phyloP scores from a whole-genome alignment of 2,329 filamentous ascomycete species.

The Colletotrichum sp. region DNA sequence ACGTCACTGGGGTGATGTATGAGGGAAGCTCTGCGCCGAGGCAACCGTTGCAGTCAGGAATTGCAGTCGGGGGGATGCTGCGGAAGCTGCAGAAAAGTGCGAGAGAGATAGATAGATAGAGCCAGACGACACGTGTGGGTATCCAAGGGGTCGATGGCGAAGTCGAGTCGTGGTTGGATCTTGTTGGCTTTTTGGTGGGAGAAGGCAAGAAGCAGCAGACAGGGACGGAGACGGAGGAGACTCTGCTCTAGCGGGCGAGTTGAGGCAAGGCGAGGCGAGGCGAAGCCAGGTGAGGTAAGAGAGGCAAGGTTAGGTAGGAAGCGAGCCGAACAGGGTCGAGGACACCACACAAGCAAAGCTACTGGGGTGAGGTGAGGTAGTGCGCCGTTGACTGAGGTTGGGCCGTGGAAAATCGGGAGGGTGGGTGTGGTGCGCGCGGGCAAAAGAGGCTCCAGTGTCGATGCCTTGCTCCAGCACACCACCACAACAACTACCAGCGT shows the following conservation, averaged over 20 bases:
- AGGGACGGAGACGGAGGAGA: background rate
- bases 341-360: background rate
- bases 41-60: background rate
- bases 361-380: background rate
- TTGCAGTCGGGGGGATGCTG: background rate
- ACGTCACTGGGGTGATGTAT: constrained; percentile 20
- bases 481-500: background rate
- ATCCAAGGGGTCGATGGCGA: background rate
- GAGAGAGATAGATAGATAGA: background rate
- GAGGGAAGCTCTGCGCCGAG: constrained; percentile 5
- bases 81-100: background rate
- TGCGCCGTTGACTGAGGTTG: background rate
- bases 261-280: background rate
- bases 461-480: background rate
- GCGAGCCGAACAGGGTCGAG: background rate
- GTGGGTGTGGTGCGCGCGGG: background rate
- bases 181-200: background rate
- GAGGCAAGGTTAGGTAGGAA: background rate
- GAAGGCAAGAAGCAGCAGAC: background rate
- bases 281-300: background rate
- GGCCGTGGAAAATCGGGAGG: constrained; percentile 21
- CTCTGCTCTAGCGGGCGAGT: background rate
- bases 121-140: constrained; percentile 7
- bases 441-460: constrained; percentile 15
- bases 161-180: background rate